Base-by-base conservation (phyloP, 768 basidiomycete genomes). In the Mycena amicta region DNA sequence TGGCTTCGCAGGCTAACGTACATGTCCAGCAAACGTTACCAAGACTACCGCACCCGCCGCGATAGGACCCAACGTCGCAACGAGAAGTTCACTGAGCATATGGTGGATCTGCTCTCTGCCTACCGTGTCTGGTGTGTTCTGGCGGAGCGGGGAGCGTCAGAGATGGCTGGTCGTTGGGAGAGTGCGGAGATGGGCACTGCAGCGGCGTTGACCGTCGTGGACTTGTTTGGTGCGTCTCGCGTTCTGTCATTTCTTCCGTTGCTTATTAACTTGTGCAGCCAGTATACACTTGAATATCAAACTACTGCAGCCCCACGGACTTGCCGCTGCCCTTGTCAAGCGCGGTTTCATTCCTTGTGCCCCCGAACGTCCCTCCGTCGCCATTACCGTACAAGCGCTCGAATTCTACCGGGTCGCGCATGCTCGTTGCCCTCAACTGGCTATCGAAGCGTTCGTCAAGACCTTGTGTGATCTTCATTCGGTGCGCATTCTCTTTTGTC, bases 401-500 rank as follows among this genome's bases (percentile, higher is more conserved):
- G n/a, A n/a, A n/a, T n/a, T n/a, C n/a, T n/a, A n/a, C n/a, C n/a
- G n/a, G n/a, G n/a, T n/a, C n/a, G n/a, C 55, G 5, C 54, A 55
- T 11, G 26, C 27, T 3, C 50, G 59, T 1, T 57, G 52, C 39
- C 65, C 67, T 11, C 60, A 61, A 28, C 63, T n/a, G n/a, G 33
- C 60, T 1, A 60, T 64, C 8, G 50, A 65, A 30, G 39, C 60
- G 0, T 66, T 55, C 46, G 61, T 65, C 1, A 59, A 59, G 47
- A 41, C 60, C 2, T 49, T 68, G 0, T 64, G 62, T 33, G 57
- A 64, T 45, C n/a, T 64, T 16, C 65, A 62, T 29, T 52, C 56
- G 41, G 50, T 55, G 3, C 55, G n/a, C n/a, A n/a, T n/a, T n/a
- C n/a, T n/a, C n/a, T n/a, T n/a, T n/a, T n/a, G n/a, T n/a, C n/a